Evolutionary conservation across 2,329 filamentous ascomycete species (phyloP), one percentile per base, ranked within the genome.

Genomic region (Apiospora phragmitis): DNA sequence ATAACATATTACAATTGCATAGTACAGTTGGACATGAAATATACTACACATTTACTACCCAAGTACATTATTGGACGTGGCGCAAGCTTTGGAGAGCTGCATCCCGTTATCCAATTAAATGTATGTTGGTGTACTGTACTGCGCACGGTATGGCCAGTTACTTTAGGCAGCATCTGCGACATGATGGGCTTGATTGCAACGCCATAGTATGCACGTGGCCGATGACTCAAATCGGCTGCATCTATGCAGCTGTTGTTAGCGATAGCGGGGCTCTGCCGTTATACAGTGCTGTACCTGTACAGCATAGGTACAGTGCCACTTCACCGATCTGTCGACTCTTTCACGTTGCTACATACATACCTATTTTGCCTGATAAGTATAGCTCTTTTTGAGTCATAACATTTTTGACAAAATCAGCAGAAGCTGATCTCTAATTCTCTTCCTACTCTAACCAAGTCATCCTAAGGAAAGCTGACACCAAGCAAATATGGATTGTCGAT

Each of bases 401-500:
- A 24, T 32, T 55, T 32, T 26, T 7, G 49, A 32, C 14, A 32
- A 55, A 5, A 55, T 7, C 14, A 16, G 24, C 26, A 32, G 2
- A 9, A 11, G 24, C 14, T 18, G 16, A 2, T 9, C n/a, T 21
- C 18, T n/a, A 24, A 35, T 59, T 24, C 21, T 38, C 29, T 12
- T 38, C 55, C 8, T n/a, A 32, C 51, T 35, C 16, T n/a, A 8
- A 55, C 14, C 26, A 9, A 32, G 12, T 16, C 14, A 8, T 41
- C 14, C 38, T 41, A 12, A 41, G 35, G 14, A 9, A 41, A 41
- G 38, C 11, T 11, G 38, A 32, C 32, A 35, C 16, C 12, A 59
- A 59, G 51, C 32, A 21, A 45, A 24, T 65, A 91, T 91, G 89
- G 85, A 91, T 70, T 88, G 84, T 38, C 82, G 82, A 68, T 93